Conservation (phyloP, 2,329 filamentous ascomycete genomes). For the Colletotrichum horii region DNA sequence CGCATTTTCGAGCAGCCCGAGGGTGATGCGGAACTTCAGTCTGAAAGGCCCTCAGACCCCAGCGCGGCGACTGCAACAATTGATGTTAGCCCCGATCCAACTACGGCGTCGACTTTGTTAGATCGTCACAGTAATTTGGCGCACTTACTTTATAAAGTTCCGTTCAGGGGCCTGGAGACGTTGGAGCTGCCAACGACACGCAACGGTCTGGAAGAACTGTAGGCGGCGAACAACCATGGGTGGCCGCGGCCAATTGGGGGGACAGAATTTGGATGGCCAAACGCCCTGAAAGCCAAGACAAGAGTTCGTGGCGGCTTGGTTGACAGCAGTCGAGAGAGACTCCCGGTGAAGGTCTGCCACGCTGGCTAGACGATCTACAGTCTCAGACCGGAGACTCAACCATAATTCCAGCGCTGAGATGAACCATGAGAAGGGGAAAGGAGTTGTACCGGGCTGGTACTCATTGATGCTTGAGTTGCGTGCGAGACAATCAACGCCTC, state of each 20-base stretch:
- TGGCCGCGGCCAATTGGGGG: rapidly evolving
- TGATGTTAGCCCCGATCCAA: too few species aligned
- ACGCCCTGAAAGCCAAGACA: neutral
- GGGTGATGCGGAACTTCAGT: neutral
- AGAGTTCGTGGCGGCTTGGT: neutral
- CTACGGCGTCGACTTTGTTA: neutral
- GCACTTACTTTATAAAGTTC: neutral
- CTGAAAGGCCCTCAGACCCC: too few species aligned
- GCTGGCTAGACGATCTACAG: neutral
- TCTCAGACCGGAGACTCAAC: neutral
- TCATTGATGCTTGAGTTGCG: neutral
- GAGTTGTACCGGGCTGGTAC: neutral
- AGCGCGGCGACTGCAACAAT: too few species aligned
- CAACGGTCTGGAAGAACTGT: neutral
- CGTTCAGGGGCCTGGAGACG: neutral
- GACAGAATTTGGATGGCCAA: neutral
- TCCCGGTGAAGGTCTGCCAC: neutral
- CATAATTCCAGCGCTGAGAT: neutral
- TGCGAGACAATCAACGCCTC: neutral
- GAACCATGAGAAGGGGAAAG: neutral
- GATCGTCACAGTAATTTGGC: neutral
- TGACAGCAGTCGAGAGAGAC: neutral
- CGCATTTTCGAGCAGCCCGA: neutral
- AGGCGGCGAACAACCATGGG: neutral
- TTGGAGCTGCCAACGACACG: neutral